Conservation (phyloP, 2,329 filamentous ascomycete species). For the Lasiodiplodia sp. region DNA sequence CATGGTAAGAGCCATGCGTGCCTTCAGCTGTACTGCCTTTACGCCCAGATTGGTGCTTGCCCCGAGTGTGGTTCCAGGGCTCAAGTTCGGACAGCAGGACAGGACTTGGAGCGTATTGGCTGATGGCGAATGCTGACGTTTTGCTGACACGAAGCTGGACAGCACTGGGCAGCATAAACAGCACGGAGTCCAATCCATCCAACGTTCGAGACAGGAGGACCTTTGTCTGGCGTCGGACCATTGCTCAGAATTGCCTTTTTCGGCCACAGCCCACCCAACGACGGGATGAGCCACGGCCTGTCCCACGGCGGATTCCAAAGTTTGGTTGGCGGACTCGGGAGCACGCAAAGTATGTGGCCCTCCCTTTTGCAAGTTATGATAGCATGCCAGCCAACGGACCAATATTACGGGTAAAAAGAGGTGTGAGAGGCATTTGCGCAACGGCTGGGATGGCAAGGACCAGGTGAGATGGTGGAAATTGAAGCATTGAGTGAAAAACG, state of each 20-base stretch:
- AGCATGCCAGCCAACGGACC: constrained; percentile 6
- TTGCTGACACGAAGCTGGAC: constrained; percentile 6
- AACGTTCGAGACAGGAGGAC: background rate
- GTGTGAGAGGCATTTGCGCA: constrained; percentile 3
- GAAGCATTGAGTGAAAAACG: background rate
- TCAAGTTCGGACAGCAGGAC: background rate
- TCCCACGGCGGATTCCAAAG: background rate
- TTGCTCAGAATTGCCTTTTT: background rate
- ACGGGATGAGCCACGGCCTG: background rate
- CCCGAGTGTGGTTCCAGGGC: background rate
- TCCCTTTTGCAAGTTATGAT: constrained; percentile 19
- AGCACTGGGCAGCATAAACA: background rate
- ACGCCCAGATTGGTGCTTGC: background rate
- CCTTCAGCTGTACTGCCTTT: background rate
- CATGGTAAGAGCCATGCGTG: constrained; percentile 13
- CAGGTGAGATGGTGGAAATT: constrained; percentile 4
- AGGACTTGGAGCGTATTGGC: background rate
- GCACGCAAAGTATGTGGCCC: background rate
- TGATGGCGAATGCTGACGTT: background rate
- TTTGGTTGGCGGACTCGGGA: background rate
- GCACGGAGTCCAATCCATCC: background rate
- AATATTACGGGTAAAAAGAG: constrained; percentile 5
- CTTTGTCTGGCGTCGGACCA: background rate
- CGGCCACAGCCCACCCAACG: background rate
- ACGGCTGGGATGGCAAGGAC: background rate